Evolutionary conservation across 805 yeast genomes (phyloP), one percentile per base, ranked within the genome.

Genomic region (Komagataella phaffii): DNA sequence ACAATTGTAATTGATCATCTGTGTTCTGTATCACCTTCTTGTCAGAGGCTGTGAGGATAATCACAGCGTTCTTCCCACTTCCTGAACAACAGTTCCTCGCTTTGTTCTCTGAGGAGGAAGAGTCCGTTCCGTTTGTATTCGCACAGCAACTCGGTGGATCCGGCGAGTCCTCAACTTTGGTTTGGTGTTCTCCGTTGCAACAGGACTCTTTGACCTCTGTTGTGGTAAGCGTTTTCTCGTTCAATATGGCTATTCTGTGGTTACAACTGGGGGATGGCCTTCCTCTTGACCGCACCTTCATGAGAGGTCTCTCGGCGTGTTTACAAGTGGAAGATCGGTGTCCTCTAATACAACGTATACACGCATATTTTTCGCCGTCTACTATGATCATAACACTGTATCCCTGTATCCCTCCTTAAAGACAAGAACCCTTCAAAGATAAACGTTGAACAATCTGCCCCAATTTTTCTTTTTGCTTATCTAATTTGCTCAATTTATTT

Each of bases 211-310:
- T 12, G 7, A 43, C 18, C 19, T 47, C 44, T 19, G 40, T 24
- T 8, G 40, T 17, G 17, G 40, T 47, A 49, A 51, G 53, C 4
- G 57, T 46, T 44, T 61, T 60, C 47, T 75, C 75, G 3, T 81
- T 82, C 58, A 73, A 69, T 5, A 80, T 79, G 7, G 88, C 87
- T 12, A 81, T 71, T 49, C 88, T 64, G 54, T 79, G 81, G 49
- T 70, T 70, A 4, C 77, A 77, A 50, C 75, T 80, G 7, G 80
- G 73, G 24, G 77, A 72, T 0, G 96, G 97, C 48, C 98, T 69
- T 0, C 98, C 99, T 53, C 96, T 77, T n/a, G 87, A 79, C 24
- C 96, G 75, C 10, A 91, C 96, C 59, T 88, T 87, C 10, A 90
- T 81, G 45, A 91, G 70, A 21, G 93, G 88, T 48, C 96, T 73